Percentiles rank a stretch among this genome's conserved stretches.
Conservation (phyloP, 2,329 filamentous ascomycete genomes). For the Curvularia sp. region DNA sequence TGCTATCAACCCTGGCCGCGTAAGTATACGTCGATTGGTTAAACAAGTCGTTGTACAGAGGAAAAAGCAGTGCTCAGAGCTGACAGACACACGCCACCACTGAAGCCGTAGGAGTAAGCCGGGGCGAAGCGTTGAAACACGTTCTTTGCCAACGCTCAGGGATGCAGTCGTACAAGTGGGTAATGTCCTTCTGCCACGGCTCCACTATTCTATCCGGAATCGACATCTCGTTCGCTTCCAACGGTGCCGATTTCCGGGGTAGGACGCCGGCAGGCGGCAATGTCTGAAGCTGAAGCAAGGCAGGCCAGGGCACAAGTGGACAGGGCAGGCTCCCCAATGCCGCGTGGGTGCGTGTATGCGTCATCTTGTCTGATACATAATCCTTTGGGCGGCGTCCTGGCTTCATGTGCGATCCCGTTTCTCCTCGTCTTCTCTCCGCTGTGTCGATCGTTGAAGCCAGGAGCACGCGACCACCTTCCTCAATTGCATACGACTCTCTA, state of each 20-base stretch:
- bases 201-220: conserved; percentile 1
- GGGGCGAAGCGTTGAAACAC: not conserved
- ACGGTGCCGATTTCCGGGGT: conserved; percentile 8
- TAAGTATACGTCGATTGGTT: not conserved
- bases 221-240: not conserved
- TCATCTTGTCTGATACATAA: conserved; percentile 5
- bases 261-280: not conserved
- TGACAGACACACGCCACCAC: not conserved
- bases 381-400: conserved; percentile 3
- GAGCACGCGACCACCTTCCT: conserved; percentile 19
- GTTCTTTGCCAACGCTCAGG: conserved; percentile 22
- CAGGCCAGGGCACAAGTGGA: not conserved
- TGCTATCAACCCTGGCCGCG: not conserved
- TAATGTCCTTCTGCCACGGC: conserved; percentile 3
- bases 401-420: not conserved
- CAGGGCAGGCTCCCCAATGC: conserved; percentile 2
- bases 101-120: not conserved
- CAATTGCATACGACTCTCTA: not conserved
- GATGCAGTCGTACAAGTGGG: conserved; percentile 26
- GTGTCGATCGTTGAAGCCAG: conserved; percentile 2
- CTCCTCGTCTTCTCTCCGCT: not conserved
- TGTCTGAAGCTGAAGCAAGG: conserved; percentile 7
- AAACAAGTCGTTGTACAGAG: not conserved
- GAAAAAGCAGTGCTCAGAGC: not conserved
- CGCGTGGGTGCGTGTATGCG: conserved; percentile 6